These are phyloP conservation scores for Arthroderma sp. DNA, from an alignment of 2,329 filamentous ascomycete species.

Conservation along the genomic window DNA sequence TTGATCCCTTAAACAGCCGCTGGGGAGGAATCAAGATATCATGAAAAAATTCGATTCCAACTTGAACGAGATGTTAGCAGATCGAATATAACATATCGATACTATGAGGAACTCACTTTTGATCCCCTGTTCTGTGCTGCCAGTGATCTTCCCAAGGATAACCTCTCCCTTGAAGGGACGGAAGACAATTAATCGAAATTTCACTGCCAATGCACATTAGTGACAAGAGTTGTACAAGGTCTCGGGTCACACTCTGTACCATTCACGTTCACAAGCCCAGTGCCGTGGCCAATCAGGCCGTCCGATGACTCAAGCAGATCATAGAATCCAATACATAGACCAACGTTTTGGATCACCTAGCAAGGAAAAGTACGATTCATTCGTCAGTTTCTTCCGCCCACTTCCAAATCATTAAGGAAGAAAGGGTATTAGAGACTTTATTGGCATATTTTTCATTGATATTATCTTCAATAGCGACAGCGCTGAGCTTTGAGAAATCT, in stretches of 20 bases:
- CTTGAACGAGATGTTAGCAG: conserved; percentile 26
- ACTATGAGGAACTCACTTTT: conserved; percentile 39
- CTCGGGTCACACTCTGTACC: conserved; percentile 37
- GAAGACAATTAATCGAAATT: conserved; percentile 88
- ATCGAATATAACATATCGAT: not conserved
- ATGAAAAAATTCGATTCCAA: conserved; percentile 85
- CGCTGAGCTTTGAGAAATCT: conserved; percentile 70
- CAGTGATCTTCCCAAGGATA: conserved; percentile 69
- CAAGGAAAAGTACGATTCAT: too few species aligned
- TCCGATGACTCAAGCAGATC: conserved; percentile 83
- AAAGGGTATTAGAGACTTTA: conserved; percentile 42
- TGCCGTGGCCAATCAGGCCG: conserved; percentile 84
- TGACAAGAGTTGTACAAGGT: not conserved
- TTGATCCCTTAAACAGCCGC: conserved; percentile 60
- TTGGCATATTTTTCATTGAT: conserved; percentile 97
- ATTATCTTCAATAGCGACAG: conserved; percentile 82
- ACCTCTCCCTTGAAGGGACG: conserved; percentile 93
- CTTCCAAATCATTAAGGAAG: too few species aligned
- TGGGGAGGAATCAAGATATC: conserved; percentile 71
- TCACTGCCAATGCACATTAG: conserved; percentile 42
- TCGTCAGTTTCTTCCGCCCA: too few species aligned
- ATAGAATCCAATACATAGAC: conserved; percentile 85
- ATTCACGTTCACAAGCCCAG: conserved; percentile 86
- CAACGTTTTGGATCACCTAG: conserved; percentile 80
- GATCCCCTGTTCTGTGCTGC: conserved; percentile 58